Conservation (phyloP, 495 filamentous ascomycete species). For the Thermothielavioides terrestris region DNA sequence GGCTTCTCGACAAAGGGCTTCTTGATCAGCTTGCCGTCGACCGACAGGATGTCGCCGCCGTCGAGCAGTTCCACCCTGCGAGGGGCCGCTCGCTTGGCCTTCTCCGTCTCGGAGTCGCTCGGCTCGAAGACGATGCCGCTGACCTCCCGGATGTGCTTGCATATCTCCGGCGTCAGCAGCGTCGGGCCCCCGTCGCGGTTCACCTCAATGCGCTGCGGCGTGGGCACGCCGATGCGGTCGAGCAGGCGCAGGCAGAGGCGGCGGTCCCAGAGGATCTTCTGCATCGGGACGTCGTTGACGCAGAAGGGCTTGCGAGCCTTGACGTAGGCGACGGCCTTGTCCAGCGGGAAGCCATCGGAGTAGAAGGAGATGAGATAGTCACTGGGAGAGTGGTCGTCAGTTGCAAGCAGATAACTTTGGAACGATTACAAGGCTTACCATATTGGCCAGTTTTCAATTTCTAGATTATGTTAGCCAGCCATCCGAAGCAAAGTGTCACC, state of each 20-base stretch:
- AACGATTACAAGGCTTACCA: no score
- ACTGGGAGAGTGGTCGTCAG: no score
- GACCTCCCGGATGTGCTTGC: constrained; percentile 64
- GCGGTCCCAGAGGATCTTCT: constrained; percentile 95
- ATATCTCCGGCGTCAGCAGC: constrained; percentile 65
- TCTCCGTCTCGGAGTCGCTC: constrained; percentile 50
- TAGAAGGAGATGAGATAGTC: constrained; percentile 98
- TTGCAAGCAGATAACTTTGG: no score
- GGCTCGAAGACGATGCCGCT: constrained; percentile 74
- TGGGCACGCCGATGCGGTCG: constrained; percentile 80
- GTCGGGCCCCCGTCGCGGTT: constrained; percentile 87
- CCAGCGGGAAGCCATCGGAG: constrained; percentile 90
- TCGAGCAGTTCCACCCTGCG: constrained; percentile 74
- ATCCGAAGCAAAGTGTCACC: neutral
- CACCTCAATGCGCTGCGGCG: constrained; percentile 83
- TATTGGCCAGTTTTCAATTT: constrained; percentile 65
- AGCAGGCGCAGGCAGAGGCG: constrained; percentile 79
- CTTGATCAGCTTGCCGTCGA: constrained; percentile 70
- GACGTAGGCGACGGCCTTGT: constrained; percentile 94
- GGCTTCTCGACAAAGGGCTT: constrained; percentile 99
- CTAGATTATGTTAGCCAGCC: constrained; percentile 28
- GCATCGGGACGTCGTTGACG: constrained; percentile 96
- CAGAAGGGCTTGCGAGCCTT: constrained; percentile 88
- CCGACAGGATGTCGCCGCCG: constrained; percentile 75
- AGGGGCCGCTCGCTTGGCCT: constrained; percentile 47